A percentile compares a stretch with the other conserved stretches of the same genome.
Evolutionary conservation across 2,329 filamentous ascomycete species (phyloP).

Genomic region (Gliomastix tumulicola): DNA sequence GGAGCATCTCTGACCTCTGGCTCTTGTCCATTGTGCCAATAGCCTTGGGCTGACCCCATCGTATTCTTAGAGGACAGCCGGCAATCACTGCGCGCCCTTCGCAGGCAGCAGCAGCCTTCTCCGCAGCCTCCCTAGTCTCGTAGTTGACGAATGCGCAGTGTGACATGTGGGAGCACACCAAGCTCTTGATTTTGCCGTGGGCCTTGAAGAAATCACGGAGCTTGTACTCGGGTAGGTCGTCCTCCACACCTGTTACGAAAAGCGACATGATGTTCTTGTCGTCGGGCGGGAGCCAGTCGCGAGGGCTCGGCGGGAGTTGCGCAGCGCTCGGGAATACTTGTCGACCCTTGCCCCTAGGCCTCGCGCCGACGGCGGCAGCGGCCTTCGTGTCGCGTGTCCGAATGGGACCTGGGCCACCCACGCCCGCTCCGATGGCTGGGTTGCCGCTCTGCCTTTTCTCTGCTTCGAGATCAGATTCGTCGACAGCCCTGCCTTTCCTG

Average conservation of each 20-base stretch:
- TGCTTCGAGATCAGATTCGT: conserved; percentile 38
- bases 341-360: conserved; percentile 36
- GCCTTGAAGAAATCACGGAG: conserved; percentile 84
- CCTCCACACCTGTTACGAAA: conserved; percentile 91
- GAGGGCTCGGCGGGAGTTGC: conserved; percentile 70
- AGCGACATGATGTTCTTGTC: conserved; percentile 87
- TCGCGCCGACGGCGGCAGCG: conserved; percentile 40
- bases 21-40: conserved; percentile 89
- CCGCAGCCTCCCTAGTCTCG: conserved; percentile 74
- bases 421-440: conserved; percentile 45
- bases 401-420: conserved; percentile 67
- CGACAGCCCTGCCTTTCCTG: conserved; percentile 74
- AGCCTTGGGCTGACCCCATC: conserved; percentile 90
- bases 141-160: conserved; percentile 98
- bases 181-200: conserved; percentile 83
- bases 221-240: conserved; percentile 89
- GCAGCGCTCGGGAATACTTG: conserved; percentile 62
- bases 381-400: conserved; percentile 62
- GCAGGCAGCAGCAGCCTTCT: conserved; percentile 76
- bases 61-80: conserved; percentile 81
- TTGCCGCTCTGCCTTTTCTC: conserved; percentile 29
- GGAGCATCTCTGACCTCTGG: conserved; percentile 71
- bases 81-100: conserved; percentile 86
- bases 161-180: conserved; percentile 94
- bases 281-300: conserved; percentile 78